Evolutionary conservation across 139 green algal species (phyloP).

Genomic region (Chlorella ohadii): DNA sequence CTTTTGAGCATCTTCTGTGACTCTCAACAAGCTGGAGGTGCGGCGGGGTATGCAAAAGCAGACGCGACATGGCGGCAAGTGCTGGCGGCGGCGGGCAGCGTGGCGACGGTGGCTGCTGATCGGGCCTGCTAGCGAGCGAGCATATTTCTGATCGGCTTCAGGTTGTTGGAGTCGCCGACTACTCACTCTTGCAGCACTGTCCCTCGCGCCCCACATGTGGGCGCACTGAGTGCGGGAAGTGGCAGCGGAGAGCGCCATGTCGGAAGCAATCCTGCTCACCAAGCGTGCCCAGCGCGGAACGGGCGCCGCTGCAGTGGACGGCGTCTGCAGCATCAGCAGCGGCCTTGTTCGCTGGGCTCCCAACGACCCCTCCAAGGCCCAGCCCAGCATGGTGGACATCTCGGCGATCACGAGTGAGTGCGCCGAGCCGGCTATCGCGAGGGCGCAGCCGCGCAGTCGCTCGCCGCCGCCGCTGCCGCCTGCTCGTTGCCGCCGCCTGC

Average conservation of each 20-base stretch:
- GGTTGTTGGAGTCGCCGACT: no score
- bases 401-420: constrained; percentile 43
- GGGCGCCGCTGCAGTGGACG: constrained; percentile 2
- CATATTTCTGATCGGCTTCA: no score
- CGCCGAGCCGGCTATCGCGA: not conserved
- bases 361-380: constrained; percentile 21
- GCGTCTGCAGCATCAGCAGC: constrained; percentile 21
- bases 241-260: not conserved
- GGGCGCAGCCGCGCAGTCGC: not conserved
- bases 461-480: not conserved
- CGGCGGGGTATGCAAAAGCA: no score
- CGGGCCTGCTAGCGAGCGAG: no score
- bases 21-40: no score
- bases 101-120: no score
- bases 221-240: not conserved
- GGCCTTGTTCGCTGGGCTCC: constrained; percentile 34
- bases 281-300: constrained; percentile 21
- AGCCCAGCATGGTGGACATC: not conserved
- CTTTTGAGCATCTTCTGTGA: no score
- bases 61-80: no score
- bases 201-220: no score
- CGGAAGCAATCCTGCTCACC: constrained; percentile 20
- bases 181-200: no score
- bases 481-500: not conserved
- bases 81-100: no score